phyloP scores from a whole-genome alignment of 768 basidiomycete species.

The Tulasnella sp. region DNA sequence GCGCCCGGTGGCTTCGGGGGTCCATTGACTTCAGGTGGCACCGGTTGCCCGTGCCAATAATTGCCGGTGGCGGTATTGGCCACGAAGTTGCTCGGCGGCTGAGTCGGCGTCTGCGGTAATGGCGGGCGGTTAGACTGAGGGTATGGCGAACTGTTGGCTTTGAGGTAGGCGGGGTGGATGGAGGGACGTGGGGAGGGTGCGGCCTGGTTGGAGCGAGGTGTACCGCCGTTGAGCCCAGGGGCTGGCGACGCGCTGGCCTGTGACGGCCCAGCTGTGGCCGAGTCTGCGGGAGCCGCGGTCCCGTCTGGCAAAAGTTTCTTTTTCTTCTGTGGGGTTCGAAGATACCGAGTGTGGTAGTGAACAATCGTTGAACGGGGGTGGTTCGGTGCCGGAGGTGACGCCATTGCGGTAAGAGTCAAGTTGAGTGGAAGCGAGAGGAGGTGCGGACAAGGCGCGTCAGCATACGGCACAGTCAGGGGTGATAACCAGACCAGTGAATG shows the following conservation, averaged over 20 bases:
- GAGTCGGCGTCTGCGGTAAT: slow-evolving; percentile 1
- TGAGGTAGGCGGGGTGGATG: not conserved
- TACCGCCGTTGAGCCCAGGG: not conserved
- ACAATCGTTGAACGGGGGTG: not conserved
- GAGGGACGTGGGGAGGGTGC: not conserved
- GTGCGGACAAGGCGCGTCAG: not conserved
- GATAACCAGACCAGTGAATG: not conserved
- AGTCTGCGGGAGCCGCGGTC: not conserved
- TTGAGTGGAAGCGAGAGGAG: not conserved
- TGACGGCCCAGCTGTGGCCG: not conserved
- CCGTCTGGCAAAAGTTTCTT: slow-evolving; percentile 10
- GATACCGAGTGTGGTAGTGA: not conserved
- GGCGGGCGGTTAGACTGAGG: slow-evolving; percentile 12
- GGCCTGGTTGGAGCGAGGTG: not conserved
- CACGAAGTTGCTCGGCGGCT: not conserved
- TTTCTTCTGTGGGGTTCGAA: slow-evolving; percentile 13
- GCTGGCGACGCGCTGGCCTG: not conserved
- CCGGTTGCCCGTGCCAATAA: not conserved
- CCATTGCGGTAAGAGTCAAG: not conserved
- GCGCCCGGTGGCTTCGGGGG: slow-evolving; percentile 7
- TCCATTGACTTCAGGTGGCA: not conserved
- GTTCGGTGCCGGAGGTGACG: not conserved
- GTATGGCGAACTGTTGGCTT: slow-evolving; percentile 14
- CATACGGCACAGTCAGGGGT: not conserved
- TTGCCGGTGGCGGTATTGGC: not conserved